phyloP scores from a whole-genome alignment of 2,329 filamentous ascomycete species.

The Colletotrichum sp. region DNA sequence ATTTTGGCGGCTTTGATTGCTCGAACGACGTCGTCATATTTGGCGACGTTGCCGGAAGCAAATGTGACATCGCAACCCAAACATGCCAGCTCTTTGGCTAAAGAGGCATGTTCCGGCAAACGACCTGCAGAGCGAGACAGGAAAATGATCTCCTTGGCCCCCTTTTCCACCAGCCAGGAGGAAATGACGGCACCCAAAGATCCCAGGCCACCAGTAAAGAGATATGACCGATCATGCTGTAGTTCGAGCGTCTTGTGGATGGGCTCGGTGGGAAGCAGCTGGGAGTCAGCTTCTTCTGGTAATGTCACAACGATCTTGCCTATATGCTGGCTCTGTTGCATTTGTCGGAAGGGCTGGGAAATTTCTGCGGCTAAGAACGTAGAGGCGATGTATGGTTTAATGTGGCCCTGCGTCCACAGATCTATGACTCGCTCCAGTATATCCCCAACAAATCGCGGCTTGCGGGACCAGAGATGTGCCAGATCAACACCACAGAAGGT shows the following conservation, averaged over 20 bases:
- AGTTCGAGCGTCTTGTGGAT: not conserved
- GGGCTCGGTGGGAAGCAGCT: not conserved
- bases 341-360: slow-evolving; percentile 44
- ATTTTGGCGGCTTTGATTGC: slow-evolving; percentile 22
- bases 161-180: slow-evolving; percentile 32
- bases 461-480: not conserved
- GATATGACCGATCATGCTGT: slow-evolving; percentile 23
- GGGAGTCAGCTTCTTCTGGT: not conserved
- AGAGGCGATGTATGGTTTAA: not conserved
- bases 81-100: slow-evolving; percentile 26
- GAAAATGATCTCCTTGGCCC: slow-evolving; percentile 29
- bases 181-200: slow-evolving; percentile 31
- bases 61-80: slow-evolving; percentile 28
- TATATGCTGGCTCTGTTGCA: slow-evolving; percentile 48
- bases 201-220: slow-evolving; percentile 35
- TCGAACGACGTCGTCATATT: slow-evolving; percentile 28
- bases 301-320: slow-evolving; percentile 46
- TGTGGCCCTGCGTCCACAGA: not conserved
- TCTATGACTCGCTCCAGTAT: not conserved
- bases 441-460: not conserved
- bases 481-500: slow-evolving; percentile 40
- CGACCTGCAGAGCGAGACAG: slow-evolving; percentile 26
- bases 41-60: slow-evolving; percentile 36
- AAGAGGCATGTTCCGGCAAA: not conserved
- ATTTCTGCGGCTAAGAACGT: slow-evolving; percentile 30